Percentiles rank a stretch among this genome's conserved stretches.
Evolutionary conservation across 768 basidiomycete genomes (phyloP).

Genomic region (Serendipita sp.): DNA sequence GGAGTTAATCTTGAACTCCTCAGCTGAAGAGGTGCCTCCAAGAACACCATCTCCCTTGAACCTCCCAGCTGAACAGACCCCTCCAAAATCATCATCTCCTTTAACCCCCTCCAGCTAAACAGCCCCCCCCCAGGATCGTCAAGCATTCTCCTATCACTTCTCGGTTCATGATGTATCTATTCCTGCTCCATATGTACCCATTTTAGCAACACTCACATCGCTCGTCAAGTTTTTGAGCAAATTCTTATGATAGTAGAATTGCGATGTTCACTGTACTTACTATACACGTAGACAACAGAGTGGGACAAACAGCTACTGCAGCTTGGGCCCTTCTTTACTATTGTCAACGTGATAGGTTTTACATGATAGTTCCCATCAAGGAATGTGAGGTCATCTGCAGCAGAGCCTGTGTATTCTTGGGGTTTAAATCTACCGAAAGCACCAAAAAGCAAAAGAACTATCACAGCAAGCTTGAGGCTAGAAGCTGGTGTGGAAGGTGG

Average conservation of each 20-base stretch:
- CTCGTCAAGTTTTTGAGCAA: constrained; percentile 31
- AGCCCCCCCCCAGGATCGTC: constrained; percentile 25
- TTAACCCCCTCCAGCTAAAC: constrained; percentile 21
- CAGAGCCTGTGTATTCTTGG: constrained; percentile 91
- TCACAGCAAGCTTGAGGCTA: constrained; percentile 49
- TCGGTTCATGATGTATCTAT: constrained; percentile 15
- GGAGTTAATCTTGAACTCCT: constrained; percentile 14
- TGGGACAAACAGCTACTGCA: no score
- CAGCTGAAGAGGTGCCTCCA: constrained; percentile 9
- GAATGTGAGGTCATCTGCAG: constrained; percentile 75
- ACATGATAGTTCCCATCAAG: constrained; percentile 44
- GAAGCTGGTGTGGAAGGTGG: constrained; percentile 79
- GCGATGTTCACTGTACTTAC: no score
- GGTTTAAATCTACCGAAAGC: constrained; percentile 59
- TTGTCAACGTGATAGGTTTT: constrained; percentile 32
- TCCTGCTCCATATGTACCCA: constrained; percentile 37
- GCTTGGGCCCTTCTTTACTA: no score
- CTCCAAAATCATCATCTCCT: constrained; percentile 13
- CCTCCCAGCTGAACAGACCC: constrained; percentile 12
- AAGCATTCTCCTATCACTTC: no score
- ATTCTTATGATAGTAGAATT: constrained; percentile 21
- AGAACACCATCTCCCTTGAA: constrained; percentile 9
- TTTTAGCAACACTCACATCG: constrained; percentile 51
- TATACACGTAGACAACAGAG: no score
- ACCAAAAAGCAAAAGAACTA: constrained; percentile 55